These are phyloP conservation scores for Didymella pomorum DNA, from an alignment of 2,329 filamentous ascomycete species.

Conservation along the genomic window DNA sequence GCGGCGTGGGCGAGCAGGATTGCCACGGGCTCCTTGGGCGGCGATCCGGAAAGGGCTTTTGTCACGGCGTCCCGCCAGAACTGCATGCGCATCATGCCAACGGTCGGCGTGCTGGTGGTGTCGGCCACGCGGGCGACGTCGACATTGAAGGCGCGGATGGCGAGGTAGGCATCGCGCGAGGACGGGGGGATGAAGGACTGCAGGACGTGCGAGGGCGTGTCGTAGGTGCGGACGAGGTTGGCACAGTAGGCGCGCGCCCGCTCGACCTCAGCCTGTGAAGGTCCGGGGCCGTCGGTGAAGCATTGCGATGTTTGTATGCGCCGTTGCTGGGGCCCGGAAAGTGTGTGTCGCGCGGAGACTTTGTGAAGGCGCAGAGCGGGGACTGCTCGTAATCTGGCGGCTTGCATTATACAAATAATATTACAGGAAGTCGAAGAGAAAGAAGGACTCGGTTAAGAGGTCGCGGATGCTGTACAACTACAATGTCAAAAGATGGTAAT, in stretches of 20 bases:
- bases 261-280: conserved; percentile 59
- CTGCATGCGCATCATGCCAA: conserved; percentile 88
- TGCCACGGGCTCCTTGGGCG: conserved; percentile 90
- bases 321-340: conserved; percentile 21
- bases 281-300: conserved; percentile 30
- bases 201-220: conserved; percentile 86
- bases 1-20: conserved; percentile 80
- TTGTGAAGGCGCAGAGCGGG: conserved; percentile 26
- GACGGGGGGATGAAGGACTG: conserved; percentile 81
- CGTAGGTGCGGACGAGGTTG: conserved; percentile 77
- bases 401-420: conserved; percentile 30
- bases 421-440: background rate
- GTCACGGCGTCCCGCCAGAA: conserved; percentile 92
- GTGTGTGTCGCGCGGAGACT: conserved; percentile 9
- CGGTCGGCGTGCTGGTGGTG: conserved; percentile 83
- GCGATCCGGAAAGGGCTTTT: conserved; percentile 76
- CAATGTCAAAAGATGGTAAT: conserved; percentile 11
- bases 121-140: conserved; percentile 91
- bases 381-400: conserved; percentile 32
- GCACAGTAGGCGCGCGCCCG: conserved; percentile 66
- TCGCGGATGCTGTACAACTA: background rate
- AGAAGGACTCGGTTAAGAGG: background rate
- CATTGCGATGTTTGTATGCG: conserved; percentile 36
- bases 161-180: conserved; percentile 83
- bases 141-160: conserved; percentile 90